phyloP scores from a whole-genome alignment of 495 filamentous ascomycete genomes.

The Oidiodendron maius region DNA sequence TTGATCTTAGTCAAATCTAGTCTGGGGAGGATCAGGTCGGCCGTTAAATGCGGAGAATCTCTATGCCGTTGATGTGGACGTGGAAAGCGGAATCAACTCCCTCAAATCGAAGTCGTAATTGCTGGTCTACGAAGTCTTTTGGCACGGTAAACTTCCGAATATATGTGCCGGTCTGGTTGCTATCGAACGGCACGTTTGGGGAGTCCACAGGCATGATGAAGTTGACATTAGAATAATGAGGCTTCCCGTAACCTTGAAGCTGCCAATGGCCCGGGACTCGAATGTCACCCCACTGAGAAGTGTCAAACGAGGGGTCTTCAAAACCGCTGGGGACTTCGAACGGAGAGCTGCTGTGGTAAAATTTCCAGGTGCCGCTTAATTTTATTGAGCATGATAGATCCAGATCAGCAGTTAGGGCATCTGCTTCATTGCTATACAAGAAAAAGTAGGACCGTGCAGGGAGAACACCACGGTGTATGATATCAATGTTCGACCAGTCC shows the following conservation, averaged over 20 bases:
- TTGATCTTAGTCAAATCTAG: slow-evolving; percentile 2
- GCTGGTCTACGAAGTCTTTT: slow-evolving; percentile 13
- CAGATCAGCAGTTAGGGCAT: slow-evolving; percentile 27
- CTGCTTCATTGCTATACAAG: slow-evolving; percentile 31
- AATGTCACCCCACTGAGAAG: slow-evolving; percentile 43
- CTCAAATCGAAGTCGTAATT: slow-evolving; percentile 55
- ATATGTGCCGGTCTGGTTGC: slow-evolving; percentile 65
- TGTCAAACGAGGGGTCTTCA: slow-evolving; percentile 9
- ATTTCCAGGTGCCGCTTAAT: slow-evolving; percentile 58
- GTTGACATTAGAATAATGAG: slow-evolving; percentile 60
- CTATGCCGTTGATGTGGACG: slow-evolving; percentile 57
- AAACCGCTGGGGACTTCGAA: slow-evolving; percentile 17
- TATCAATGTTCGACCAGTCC: slow-evolving; percentile 54
- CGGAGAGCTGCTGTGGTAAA: slow-evolving; percentile 24
- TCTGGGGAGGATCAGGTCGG: slow-evolving; percentile 27
- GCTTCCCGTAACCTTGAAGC: slow-evolving; percentile 56
- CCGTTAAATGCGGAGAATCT: too few relatives aligned
- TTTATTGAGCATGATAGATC: slow-evolving; percentile 28
- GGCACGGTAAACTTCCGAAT: slow-evolving; percentile 43
- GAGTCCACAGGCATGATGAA: slow-evolving; percentile 57
- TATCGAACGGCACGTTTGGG: slow-evolving; percentile 53
- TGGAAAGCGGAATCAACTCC: slow-evolving; percentile 66
- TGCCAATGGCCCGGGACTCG: slow-evolving; percentile 67
- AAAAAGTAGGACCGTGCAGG: slow-evolving; percentile 55
- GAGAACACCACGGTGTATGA: slow-evolving; percentile 59